These are phyloP conservation scores for Syzygium aromaticum DNA, from an alignment of 345 rosid species.

Conservation along the genomic window DNA sequence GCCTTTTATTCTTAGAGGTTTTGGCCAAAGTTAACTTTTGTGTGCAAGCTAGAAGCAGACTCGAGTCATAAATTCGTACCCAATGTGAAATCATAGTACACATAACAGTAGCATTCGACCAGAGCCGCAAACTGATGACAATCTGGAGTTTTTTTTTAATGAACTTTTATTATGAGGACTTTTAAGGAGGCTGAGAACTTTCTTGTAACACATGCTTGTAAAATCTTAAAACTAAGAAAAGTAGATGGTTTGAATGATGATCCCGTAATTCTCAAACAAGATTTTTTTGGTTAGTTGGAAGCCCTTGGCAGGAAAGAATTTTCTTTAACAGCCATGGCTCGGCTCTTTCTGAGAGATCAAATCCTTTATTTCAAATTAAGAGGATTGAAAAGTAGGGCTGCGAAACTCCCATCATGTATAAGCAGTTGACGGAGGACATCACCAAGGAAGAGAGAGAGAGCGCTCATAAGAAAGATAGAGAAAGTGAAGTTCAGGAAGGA, in stretches of 20 bases:
- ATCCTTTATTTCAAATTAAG: background rate
- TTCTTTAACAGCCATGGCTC: background rate
- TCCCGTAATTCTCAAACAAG: background rate
- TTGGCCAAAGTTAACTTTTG: background rate
- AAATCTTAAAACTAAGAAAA: background rate
- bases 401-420: background rate
- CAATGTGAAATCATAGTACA: background rate
- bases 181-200: background rate
- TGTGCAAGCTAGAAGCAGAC: background rate
- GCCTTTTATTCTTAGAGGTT: background rate
- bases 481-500: background rate
- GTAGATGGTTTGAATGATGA: background rate
- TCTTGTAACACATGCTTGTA: background rate
- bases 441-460: background rate
- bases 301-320: background rate
- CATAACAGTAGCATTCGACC: background rate
- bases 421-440: background rate
- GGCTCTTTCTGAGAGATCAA: background rate
- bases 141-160: background rate
- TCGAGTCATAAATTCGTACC: background rate
- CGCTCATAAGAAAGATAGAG: background rate
- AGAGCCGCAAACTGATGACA: background rate
- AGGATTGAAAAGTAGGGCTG: background rate
- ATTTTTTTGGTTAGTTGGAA: background rate
- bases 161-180: background rate